These are phyloP conservation scores for Pulveroboletus sp. DNA, from an alignment of 768 basidiomycete species.

Conservation along the genomic window DNA sequence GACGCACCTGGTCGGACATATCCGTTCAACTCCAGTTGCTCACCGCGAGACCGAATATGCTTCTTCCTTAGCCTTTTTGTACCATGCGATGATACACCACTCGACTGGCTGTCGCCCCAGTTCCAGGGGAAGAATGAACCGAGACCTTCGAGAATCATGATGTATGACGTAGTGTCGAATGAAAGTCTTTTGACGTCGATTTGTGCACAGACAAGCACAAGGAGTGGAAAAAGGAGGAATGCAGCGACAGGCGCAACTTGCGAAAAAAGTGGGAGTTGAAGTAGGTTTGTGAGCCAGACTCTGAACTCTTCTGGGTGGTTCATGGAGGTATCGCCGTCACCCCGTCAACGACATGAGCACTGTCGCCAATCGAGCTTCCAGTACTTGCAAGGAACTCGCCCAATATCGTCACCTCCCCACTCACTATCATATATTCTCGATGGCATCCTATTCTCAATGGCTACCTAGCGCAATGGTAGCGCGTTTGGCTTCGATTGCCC, in stretches of 20 bases:
- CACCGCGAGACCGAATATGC: conserved; percentile 47
- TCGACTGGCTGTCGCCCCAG: conserved; percentile 41
- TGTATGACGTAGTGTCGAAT: conserved; percentile 24
- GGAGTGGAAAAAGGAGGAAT: conserved; percentile 43
- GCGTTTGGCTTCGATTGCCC: conserved; percentile 88
- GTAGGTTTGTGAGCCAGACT: conserved; percentile 38
- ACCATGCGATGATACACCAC: conserved; percentile 24
- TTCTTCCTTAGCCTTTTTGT: conserved; percentile 49
- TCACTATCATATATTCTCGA: not conserved
- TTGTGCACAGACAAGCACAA: conserved; percentile 31
- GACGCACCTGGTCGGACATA: conserved; percentile 30
- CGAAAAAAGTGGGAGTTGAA: conserved; percentile 40
- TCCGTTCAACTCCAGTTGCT: conserved; percentile 49
- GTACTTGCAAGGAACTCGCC: conserved; percentile 21
- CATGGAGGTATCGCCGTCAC: conserved; percentile 38
- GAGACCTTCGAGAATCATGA: conserved; percentile 58
- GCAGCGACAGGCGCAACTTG: conserved; percentile 58
- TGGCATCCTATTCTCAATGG: conserved; percentile 26
- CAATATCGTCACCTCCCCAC: no score
- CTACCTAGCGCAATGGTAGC: conserved; percentile 93
- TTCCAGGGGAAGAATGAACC: conserved; percentile 60
- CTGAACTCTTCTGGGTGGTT: conserved; percentile 39
- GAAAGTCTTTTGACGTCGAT: conserved; percentile 26
- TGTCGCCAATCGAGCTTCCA: conserved; percentile 11
- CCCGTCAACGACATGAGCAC: conserved; percentile 29